Evolutionary conservation across 2,329 filamentous ascomycete species (phyloP).

Genomic region (Neonectria hederae): DNA sequence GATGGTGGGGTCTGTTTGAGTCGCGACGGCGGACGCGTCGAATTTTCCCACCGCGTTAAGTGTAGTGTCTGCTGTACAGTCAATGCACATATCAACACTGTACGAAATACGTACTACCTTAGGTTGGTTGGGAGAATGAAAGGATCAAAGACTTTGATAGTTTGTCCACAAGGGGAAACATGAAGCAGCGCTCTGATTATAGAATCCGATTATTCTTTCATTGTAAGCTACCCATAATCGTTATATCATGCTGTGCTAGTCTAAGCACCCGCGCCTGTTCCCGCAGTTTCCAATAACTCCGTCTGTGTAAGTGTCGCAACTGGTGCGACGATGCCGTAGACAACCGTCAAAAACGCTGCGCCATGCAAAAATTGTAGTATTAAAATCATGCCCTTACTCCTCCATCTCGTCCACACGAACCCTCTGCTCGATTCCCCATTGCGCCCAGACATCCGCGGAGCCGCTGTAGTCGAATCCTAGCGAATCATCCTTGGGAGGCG

Average conservation of each 20-base stretch:
- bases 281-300: constrained; percentile 11
- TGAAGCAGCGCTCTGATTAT: neutral
- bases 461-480: constrained; percentile 46
- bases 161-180: neutral
- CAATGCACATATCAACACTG: neutral
- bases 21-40: constrained; percentile 33
- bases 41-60: constrained; percentile 36
- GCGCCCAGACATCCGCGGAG: constrained; percentile 42
- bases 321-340: constrained; percentile 24
- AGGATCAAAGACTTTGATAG: neutral
- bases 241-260: constrained; percentile 3
- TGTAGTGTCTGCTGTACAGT: constrained; percentile 22
- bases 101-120: neutral
- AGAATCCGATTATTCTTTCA: constrained; percentile 6
- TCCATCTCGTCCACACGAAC: constrained; percentile 25
- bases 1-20: constrained; percentile 24
- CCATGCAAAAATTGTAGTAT: constrained; percentile 22
- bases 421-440: constrained; percentile 43
- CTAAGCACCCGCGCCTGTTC: neutral
- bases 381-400: constrained; percentile 28
- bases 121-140: too few relatives aligned
- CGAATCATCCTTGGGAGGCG: constrained; percentile 51
- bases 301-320: constrained; percentile 22
- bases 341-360: constrained; percentile 30
- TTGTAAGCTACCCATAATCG: constrained; percentile 7